phyloP scores from a whole-genome alignment of 495 filamentous ascomycete genomes.

The Penicillium angulare region DNA sequence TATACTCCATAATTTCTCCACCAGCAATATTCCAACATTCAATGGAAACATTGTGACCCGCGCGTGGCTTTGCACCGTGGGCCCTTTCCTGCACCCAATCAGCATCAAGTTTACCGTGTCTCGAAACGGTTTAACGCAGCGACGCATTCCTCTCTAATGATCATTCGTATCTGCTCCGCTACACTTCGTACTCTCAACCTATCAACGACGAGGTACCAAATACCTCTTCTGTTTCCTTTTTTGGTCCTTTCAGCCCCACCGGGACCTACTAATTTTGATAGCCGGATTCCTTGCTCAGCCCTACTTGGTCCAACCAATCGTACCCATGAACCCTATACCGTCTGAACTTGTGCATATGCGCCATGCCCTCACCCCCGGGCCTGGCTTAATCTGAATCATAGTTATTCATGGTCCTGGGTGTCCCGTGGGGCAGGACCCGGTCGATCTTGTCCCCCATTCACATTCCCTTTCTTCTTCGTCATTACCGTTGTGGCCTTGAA shows the following conservation, averaged over 20 bases:
- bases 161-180: not conserved
- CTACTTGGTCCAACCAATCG: conserved; percentile 4
- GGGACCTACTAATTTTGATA: not conserved
- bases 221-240: not conserved
- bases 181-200: not conserved
- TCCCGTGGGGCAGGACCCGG: not conserved
- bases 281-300: conserved; percentile 4
- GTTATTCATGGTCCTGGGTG: not conserved
- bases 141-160: not conserved
- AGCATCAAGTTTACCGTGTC: not conserved
- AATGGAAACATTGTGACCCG: not conserved
- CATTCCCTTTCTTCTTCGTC: not conserved
- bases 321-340: not conserved
- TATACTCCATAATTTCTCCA: too few species aligned
- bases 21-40: not conserved
- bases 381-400: conserved; percentile 1
- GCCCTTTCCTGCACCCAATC: not conserved
- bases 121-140: not conserved
- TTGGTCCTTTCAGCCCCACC: conserved; percentile 1
- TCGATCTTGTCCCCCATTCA: not conserved
- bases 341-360: conserved; percentile 3
- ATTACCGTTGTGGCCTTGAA: not conserved
- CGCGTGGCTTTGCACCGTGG: conserved; percentile 1
- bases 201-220: not conserved
- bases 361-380: not conserved